A percentile compares a stretch with the other conserved stretches of the same genome.
phyloP scores from a whole-genome alignment of 176 grass and related monocot species.

The sorghum (Sorghum bicolor) region DNA sequence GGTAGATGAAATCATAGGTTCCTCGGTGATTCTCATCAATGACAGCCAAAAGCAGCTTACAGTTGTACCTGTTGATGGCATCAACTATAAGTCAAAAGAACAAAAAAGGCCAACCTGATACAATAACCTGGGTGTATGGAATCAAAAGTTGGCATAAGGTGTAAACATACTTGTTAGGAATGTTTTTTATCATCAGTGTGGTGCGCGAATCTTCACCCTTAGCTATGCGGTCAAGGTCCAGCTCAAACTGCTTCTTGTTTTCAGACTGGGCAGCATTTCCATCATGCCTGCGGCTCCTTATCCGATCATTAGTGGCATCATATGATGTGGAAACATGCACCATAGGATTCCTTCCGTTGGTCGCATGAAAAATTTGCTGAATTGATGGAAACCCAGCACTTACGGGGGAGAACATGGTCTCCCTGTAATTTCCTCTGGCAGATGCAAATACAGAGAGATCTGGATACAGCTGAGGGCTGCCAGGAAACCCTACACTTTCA shows the following conservation, averaged over 20 bases:
- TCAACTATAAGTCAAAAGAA: slow-evolving; percentile 3
- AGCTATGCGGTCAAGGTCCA: slow-evolving; percentile 70
- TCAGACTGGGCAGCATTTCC: slow-evolving; percentile 52
- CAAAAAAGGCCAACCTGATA: not conserved
- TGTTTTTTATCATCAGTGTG: slow-evolving; percentile 97
- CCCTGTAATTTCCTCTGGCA: slow-evolving; percentile 46
- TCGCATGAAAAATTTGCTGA: slow-evolving; percentile 44
- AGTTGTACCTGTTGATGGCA: slow-evolving; percentile 68
- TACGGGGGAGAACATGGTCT: slow-evolving; percentile 42
- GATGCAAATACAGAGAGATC: slow-evolving; percentile 47
- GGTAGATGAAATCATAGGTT: slow-evolving; percentile 99
- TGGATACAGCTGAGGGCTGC: slow-evolving; percentile 52
- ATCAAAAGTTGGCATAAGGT: not conserved
- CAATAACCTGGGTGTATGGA: not conserved
- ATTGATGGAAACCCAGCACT: slow-evolving; percentile 50
- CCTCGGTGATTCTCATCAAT: slow-evolving; percentile 94
- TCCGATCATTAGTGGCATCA: slow-evolving; percentile 61
- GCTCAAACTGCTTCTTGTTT: slow-evolving; percentile 86
- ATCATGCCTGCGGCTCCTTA: slow-evolving; percentile 71
- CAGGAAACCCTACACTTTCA: slow-evolving; percentile 45
- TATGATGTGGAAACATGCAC: slow-evolving; percentile 53
- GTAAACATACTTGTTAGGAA: slow-evolving; percentile 83
- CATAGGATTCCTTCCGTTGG: slow-evolving; percentile 43
- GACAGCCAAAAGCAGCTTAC: slow-evolving; percentile 81
- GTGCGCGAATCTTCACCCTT: slow-evolving; percentile 81